Base-by-base conservation (phyloP, 371 early-diverging fungal species). In the Mortierella sp. region DNA sequence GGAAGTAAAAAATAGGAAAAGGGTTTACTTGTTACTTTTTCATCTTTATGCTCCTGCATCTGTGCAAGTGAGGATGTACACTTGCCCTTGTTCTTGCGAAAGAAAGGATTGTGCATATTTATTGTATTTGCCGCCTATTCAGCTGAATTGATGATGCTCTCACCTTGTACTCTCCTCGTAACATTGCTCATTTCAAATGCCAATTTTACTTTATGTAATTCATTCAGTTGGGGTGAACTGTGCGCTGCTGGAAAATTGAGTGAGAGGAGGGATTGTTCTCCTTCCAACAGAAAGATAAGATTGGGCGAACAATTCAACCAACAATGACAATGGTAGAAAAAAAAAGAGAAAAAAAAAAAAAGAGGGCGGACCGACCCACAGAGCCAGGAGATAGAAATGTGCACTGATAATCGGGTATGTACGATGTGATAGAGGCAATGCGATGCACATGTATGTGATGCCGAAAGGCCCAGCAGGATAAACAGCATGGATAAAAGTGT, bases 171-270 rank as follows among this genome's bases (percentile, higher is more conserved):
- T 53, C 28, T 23, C 19, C 28, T 15, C 26, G 8, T 28, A 26
- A 4, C 53, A 53, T 53, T 53, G 53, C 53, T 53, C 53, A 53
- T 26, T 8, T 49, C 40, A 8, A 40, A 56, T 56, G 56, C 37
- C 59, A 22, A 17, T 55, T 28, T 35, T 49, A 29, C 13, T 31
- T 35, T 58, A 8, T 42, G 15, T 3, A 13, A 26, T 26, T 37
- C 43, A 60, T 17, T 37, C 37, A 37, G 42, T 40, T 47, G 68
- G 60, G 55, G 68, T 68, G 68, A 68, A 68, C 70, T 63, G 63
- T 70, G 70, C 70, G 70, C 58, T 56, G 45, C 63, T 45, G 47
- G 43, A 61, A 56, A 28, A 22, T n/a, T 26, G 8, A 23, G 53
- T 26, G 28, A 53, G 53, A 53, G 53, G 53, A 53, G 53, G 5